phyloP scores from a whole-genome alignment of 2,329 filamentous ascomycete genomes.

The Intubia oerlemansii region DNA sequence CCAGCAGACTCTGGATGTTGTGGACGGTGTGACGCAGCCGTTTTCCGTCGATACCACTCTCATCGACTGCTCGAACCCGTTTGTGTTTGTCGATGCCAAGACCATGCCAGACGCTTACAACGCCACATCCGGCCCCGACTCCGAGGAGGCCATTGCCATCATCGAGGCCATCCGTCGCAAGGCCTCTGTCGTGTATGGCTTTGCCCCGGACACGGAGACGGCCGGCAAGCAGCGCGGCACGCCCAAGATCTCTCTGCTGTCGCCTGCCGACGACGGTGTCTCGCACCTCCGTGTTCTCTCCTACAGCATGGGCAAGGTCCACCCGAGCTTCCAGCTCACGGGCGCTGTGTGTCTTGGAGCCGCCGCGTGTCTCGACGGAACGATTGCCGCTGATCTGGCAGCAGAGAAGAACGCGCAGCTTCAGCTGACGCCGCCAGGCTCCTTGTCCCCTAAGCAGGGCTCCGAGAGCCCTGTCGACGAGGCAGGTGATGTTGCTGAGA shows the following conservation, averaged over 20 bases:
- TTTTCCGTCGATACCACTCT: slow-evolving; percentile 15
- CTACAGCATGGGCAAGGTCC: slow-evolving; percentile 27
- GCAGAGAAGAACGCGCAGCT: no score
- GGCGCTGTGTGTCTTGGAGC: no score
- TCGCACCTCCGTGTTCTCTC: slow-evolving; percentile 21
- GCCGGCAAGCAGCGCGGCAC: slow-evolving; percentile 13
- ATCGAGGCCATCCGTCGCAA: slow-evolving; percentile 30
- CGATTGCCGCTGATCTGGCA: no score
- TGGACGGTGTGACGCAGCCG: slow-evolving; percentile 7
- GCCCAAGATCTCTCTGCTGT: slow-evolving; percentile 37
- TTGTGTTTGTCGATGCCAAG: slow-evolving; percentile 28
- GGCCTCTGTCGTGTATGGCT: slow-evolving; percentile 35
- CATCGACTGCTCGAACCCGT: slow-evolving; percentile 18
- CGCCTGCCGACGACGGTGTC: slow-evolving; percentile 6
- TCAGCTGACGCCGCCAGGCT: no score
- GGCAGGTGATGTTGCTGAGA: no score
- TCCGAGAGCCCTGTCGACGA: no score
- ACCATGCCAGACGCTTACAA: slow-evolving; percentile 21
- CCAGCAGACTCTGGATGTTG: no score
- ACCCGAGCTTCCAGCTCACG: slow-evolving; percentile 29
- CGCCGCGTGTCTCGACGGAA: no score
- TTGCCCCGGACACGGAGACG: slow-evolving; percentile 19
- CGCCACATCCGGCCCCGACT: slow-evolving; percentile 14
- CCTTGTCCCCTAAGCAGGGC: no score
- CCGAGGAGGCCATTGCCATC: slow-evolving; percentile 11